Evolutionary conservation across 768 basidiomycete species (phyloP), one percentile per base, ranked within the genome.

Genomic region (Amanita exitialis): DNA sequence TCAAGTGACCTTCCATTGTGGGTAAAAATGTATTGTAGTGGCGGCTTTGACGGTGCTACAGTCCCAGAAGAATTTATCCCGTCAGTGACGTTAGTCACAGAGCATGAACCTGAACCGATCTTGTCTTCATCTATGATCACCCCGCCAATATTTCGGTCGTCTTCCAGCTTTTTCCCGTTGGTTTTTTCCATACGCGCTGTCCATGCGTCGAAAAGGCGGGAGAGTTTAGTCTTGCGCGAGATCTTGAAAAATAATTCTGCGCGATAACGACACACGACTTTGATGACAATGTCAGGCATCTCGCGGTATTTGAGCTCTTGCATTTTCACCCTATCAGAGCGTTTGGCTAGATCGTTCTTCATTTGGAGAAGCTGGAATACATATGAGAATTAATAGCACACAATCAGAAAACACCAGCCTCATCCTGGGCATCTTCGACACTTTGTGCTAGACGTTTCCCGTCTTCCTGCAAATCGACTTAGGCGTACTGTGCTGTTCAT

Each of bases 201-300:
- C 89, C 90, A 92, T 27, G 89, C 86, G 58, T 81, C 84, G 65
- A 92, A 90, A 51, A 92, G 73, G 50, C 85, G 77, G 50, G 83
- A 81, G 30, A 93, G 72, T 62, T 90, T 91, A 23, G 87, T 90
- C 68, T 91, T 91, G 63, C 90, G 84, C 7, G 87, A 88, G 57
- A 93, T 89, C 66, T 90, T 92, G 79, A 93, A 93, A 71, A 88
- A 90, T 37, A 93, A 75, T 60, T 93, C 90, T 3, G 90, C 88
- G 41, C 90, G 86, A 63, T 91, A 91, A 58, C 85, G 83, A 66
- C 90, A 92, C 45, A 86, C 73, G 56, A 93, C 88, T 64, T 90
- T 91, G 68, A 92, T 81, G 47, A 91, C 83, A 53, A 92, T 88
- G 62, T 93, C 87, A n/a, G 87, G 86, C 74, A 80, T 81, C 65